Evolutionary conservation across 805 yeast genomes (phyloP), one percentile per base, ranked within the genome.

Genomic region (Teunomyces tritomae): DNA sequence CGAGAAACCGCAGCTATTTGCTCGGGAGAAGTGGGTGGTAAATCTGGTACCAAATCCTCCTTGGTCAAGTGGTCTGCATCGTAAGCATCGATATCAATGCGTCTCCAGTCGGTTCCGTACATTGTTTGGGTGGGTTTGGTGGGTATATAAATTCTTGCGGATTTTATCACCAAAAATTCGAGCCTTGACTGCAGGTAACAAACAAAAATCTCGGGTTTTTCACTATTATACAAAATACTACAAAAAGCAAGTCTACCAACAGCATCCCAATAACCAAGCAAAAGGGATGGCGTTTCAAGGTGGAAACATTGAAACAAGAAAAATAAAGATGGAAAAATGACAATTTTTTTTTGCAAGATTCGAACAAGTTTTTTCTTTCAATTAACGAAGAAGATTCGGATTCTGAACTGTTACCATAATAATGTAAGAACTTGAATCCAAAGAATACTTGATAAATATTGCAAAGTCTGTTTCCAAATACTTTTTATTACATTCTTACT

Each of bases 41-140:
- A 67, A 53, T 78, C 75, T 9, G 85, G 84, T 16, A 78, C 68
- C 58, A 88, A 75, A 44, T 87, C 92, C 55, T 78, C 82, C 39
- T 76, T 75, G 28, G 84, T 75, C 52, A 87, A 67, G 58, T 81
- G 83, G 41, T 91, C 96, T 3, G 96, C 87, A 62, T 91, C 97
- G 55, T 83, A 83, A 13, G 89, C 87, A 67, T 94, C 98, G 46
- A 94, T 84, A 65, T 94, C 96, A 57, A 92, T 89, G 78, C 94
- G 83, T 79, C 99, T 86, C 96, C 96, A 87, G 62, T 85, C 90
- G 54, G 44, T 42, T 29, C 29, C 37, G 28, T 37, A 37, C 40
- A 37, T 37, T 24, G 8, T 10, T 24, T 6, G 39, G n/a, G n/a
- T n/a, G n/a, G 40, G 17, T 32, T 9, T 17, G 9, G 39, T 35